Evolutionary conservation across 352 stramenopile genomes (phyloP), one percentile per base, ranked within the genome.

Genomic region (Thraustochytrium sp.): DNA sequence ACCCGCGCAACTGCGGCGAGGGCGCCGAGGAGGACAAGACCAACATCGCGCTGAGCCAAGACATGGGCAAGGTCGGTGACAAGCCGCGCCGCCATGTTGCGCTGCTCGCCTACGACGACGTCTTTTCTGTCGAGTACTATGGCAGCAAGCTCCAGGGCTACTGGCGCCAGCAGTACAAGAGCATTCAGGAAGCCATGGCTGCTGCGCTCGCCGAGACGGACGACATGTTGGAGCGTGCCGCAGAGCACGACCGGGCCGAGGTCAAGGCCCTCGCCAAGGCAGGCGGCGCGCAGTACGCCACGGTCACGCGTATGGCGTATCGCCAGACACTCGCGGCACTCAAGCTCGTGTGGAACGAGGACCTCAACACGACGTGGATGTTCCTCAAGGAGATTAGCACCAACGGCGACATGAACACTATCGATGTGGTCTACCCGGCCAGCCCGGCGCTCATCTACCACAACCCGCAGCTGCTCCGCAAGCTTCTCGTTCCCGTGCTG

Each of bases 371-470:
- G 34, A 38, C 38, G 8, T 86, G 82, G 82, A 36, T 61, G 40
- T 85, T 84, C 23, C 65, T 86, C 62, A 86, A 86, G 77, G 82
- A 86, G 53, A 86, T 86, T 11, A 76, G 49, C 77, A 76, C 75
- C 16, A 75, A 85, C 37, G 75, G 76, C 31, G 82, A 86, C 65
- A 74, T 85, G 23, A 74, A 64, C 38, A 86, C 82, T 8, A 51
- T 85, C 21, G 82, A 86, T 51, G 82, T 86, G 8, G 78, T 86
- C 31, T 86, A 82, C 31, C 82, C 82, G 29, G 82, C 82, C 9
- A 42, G n/a, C 2, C 82, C 82, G 4, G 42, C 53, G 38, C 73
- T 82, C 38, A 21, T 82, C 21, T 82, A 82, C 42, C 36, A 53
- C 13, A 51, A 64, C 18, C 82, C 82, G 8, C 26, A 59, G 37